Evolutionary conservation across 352 stramenopile genomes (phyloP).

Genomic region (Thalassiosira allenii): DNA sequence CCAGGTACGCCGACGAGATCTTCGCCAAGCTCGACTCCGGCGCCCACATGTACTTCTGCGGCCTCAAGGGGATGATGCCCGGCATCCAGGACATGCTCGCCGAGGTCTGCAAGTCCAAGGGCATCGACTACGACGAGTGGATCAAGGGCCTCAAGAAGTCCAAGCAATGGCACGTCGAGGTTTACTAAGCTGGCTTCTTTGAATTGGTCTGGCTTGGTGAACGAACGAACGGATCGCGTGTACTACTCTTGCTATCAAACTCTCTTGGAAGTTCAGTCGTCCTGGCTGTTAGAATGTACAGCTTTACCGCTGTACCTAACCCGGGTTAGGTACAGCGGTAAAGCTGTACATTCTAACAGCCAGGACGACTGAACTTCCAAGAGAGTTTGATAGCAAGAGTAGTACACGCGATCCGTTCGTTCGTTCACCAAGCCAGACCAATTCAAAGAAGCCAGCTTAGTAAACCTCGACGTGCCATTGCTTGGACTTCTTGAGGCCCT

Average conservation of each 20-base stretch:
- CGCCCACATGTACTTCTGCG: conserved; percentile 89
- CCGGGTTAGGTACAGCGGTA: conserved; percentile 23
- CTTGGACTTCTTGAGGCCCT: conserved; percentile 86
- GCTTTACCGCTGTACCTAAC: neutral
- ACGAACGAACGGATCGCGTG: too few relatives aligned
- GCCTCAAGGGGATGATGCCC: conserved; percentile 90
- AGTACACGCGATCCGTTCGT: too few relatives aligned
- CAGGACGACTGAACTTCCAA: too few relatives aligned
- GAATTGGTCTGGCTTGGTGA: too few relatives aligned
- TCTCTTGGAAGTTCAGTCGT: too few relatives aligned
- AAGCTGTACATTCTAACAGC: too few relatives aligned
- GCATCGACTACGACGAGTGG: conserved; percentile 82
- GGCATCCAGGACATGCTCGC: conserved; percentile 86
- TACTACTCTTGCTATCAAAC: too few relatives aligned
- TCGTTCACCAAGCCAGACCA: too few relatives aligned
- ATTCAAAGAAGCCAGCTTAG: too few relatives aligned
- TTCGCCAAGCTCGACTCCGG: conserved; percentile 83
- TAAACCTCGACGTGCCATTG: conserved; percentile 91
- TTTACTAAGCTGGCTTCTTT: too few relatives aligned
- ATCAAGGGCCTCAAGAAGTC: conserved; percentile 87
- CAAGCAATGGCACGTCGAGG: conserved; percentile 90
- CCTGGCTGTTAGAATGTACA: too few relatives aligned
- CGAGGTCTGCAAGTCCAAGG: conserved; percentile 68
- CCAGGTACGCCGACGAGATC: conserved; percentile 83
- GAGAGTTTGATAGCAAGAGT: too few relatives aligned